Conservation (phyloP, 2,329 filamentous ascomycete species). For the Penicillium aurantiogriseum region DNA sequence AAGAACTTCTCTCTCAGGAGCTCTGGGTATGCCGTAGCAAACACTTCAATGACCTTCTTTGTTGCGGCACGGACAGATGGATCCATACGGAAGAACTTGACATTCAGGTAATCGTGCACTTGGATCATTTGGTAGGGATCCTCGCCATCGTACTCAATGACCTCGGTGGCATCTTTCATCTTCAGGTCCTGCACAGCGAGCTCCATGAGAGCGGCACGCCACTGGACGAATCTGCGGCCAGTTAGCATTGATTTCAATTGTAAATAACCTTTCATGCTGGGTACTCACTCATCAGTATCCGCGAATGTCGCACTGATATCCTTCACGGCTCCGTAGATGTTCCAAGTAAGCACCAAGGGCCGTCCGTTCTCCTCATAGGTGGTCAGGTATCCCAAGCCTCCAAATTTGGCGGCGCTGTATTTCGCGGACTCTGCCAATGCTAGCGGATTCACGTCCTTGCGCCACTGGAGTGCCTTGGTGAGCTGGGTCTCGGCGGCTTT, state of each 20-base stretch:
- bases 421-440: constrained; percentile 61
- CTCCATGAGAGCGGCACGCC: constrained; percentile 91
- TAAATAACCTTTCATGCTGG: neutral
- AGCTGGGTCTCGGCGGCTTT: constrained; percentile 75
- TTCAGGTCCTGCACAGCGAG: constrained; percentile 72
- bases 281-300: constrained; percentile 69
- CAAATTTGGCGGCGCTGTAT: constrained; percentile 70
- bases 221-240: constrained; percentile 71
- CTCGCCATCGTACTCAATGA: constrained; percentile 58
- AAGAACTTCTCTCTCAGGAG: constrained; percentile 90
- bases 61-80: constrained; percentile 72
- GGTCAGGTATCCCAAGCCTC: constrained; percentile 76
- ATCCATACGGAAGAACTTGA: constrained; percentile 82
- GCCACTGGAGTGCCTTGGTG: constrained; percentile 75
- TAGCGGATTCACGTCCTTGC: constrained; percentile 70
- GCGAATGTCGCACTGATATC: constrained; percentile 78
- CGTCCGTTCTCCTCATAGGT: constrained; percentile 59
- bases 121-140: constrained; percentile 91
- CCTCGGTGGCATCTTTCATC: constrained; percentile 67
- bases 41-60: constrained; percentile 76
- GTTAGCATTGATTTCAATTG: constrained; percentile 1
- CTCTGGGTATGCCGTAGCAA: constrained; percentile 83
- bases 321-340: constrained; percentile 87
- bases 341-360: constrained; percentile 74
- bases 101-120: constrained; percentile 87